These are phyloP conservation scores for Calocera cornea DNA, from an alignment of 768 basidiomycete species.

Conservation along the genomic window DNA sequence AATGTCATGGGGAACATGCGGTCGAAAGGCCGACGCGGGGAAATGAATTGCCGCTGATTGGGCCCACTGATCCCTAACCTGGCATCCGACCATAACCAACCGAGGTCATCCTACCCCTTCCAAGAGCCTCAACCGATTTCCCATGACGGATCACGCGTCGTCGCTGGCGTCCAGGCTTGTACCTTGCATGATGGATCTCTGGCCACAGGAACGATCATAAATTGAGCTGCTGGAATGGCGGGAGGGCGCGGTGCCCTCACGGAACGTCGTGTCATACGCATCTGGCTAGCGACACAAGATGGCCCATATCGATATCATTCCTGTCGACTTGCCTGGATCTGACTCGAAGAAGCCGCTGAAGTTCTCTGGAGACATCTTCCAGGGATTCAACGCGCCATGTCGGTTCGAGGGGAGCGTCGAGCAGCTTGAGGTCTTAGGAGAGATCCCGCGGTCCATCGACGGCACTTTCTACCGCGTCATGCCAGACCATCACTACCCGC, in stretches of 20 bases:
- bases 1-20: no score
- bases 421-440: not conserved
- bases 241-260: not conserved
- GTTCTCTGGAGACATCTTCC: not conserved
- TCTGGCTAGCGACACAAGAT: not conserved
- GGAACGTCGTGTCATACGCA: not conserved
- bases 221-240: not conserved
- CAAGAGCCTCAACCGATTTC: not conserved
- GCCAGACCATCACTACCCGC: not conserved
- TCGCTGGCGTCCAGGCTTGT: not conserved
- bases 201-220: not conserved
- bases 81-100: not conserved
- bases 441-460: not conserved
- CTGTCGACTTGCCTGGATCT: not conserved
- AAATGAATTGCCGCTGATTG: not conserved
- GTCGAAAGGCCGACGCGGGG: no score
- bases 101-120: not conserved
- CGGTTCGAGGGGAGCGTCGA: not conserved
- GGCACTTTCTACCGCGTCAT: not conserved
- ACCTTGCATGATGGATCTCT: not conserved
- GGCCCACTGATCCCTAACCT: not conserved
- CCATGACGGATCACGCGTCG: not conserved
- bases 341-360: not conserved
- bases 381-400: not conserved
- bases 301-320: slow-evolving; percentile 1